Evolutionary conservation across 768 basidiomycete genomes (phyloP).

Genomic region (Aureoboletus auriporus): DNA sequence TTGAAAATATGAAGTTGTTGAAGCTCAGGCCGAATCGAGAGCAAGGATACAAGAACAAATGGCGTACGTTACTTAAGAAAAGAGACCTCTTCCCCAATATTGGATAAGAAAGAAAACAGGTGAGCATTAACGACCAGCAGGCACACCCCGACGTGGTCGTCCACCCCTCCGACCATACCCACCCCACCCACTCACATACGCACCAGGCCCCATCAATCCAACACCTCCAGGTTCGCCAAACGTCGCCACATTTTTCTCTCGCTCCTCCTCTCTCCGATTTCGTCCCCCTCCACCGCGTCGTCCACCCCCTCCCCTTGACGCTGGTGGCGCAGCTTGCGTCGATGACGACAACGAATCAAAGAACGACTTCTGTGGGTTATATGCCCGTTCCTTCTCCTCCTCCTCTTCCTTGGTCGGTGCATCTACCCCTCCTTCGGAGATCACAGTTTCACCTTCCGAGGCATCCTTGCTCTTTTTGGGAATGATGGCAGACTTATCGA

Average conservation of each 20-base stretch:
- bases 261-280: conserved; percentile 76
- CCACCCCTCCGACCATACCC: conserved; percentile 55
- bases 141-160: conserved; percentile 33
- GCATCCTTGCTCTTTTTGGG: conserved; percentile 31
- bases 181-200: conserved; percentile 77
- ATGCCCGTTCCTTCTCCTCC: conserved; percentile 48
- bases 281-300: conserved; percentile 50
- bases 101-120: too few species aligned
- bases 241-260: conserved; percentile 80
- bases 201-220: conserved; percentile 72
- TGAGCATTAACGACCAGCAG: conserved; percentile 18
- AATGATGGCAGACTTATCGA: conserved; percentile 65
- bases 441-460: conserved; percentile 28
- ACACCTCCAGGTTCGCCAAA: conserved; percentile 85
- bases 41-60: too few species aligned
- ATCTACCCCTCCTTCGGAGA: conserved; percentile 29
- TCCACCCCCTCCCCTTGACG: conserved; percentile 36
- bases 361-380: conserved; percentile 77
- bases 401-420: conserved; percentile 30
- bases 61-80: too few species aligned
- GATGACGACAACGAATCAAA: conserved; percentile 68
- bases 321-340: conserved; percentile 32
- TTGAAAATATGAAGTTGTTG: too few species aligned
- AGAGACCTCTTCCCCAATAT: background rate
- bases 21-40: too few species aligned